Evolutionary conservation across 148 eudicot species (phyloP).

Genomic region (Simmondsia chinensis): DNA sequence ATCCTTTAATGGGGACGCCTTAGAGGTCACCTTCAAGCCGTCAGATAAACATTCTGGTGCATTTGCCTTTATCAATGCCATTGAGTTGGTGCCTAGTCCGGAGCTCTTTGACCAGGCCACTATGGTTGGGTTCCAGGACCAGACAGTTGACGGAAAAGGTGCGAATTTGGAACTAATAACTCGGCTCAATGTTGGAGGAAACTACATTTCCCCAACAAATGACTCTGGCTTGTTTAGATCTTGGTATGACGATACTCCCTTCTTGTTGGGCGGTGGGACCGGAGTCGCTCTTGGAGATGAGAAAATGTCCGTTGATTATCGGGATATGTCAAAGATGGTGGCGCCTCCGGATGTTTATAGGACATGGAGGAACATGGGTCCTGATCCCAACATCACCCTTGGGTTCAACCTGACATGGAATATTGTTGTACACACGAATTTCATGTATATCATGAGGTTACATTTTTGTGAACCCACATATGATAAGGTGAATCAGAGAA

Average conservation of each 20-base stretch:
- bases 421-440: constrained; percentile 50
- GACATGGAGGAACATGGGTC: constrained; percentile 63
- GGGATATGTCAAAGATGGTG: constrained; percentile 17
- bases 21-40: constrained; percentile 45
- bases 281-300: constrained; percentile 35
- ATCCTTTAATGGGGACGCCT: constrained; percentile 9
- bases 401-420: constrained; percentile 65
- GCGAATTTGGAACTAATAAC: constrained; percentile 38
- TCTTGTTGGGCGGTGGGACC: constrained; percentile 28
- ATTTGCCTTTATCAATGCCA: constrained; percentile 68
- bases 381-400: constrained; percentile 41
- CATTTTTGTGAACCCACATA: constrained; percentile 68
- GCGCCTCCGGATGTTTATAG: constrained; percentile 65
- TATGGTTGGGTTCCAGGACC: constrained; percentile 32
- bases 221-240: constrained; percentile 64
- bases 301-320: constrained; percentile 19
- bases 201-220: constrained; percentile 46
- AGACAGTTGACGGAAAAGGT: constrained; percentile 13
- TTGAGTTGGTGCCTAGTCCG: constrained; percentile 54
- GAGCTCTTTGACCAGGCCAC: constrained; percentile 27
- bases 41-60: constrained; percentile 29
- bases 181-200: constrained; percentile 81
- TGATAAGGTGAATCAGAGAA: constrained; percentile 43
- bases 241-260: constrained; percentile 91
- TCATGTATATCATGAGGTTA: constrained; percentile 51